Evolutionary conservation across 2,329 filamentous ascomycete genomes (phyloP).

Genomic region (Shiraia sp.): DNA sequence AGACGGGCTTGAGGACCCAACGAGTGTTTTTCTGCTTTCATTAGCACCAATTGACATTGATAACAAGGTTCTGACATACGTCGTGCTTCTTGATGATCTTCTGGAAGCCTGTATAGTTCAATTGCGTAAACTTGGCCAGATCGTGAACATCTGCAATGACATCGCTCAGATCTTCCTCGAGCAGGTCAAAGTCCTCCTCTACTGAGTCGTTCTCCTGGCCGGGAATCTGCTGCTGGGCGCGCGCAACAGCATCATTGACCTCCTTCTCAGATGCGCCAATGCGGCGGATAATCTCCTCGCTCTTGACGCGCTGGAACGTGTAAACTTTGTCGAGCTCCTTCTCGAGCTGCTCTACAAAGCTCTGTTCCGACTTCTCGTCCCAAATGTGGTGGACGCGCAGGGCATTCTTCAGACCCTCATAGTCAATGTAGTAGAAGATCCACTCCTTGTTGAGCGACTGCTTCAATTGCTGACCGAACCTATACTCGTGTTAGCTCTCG

Average conservation of each 20-base stretch:
- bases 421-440: constrained; percentile 97
- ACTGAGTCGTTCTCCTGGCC: constrained; percentile 55
- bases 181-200: constrained; percentile 90
- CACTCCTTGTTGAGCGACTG: constrained; percentile 97
- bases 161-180: constrained; percentile 94
- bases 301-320: constrained; percentile 96
- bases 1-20: constrained; percentile 94
- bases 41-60: constrained; percentile 20
- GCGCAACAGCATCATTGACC: constrained; percentile 82
- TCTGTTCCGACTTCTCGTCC: constrained; percentile 89
- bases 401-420: constrained; percentile 87
- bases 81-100: constrained; percentile 99
- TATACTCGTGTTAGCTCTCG: constrained; percentile 43
- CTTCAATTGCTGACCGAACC: constrained; percentile 95
- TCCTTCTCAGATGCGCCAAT: constrained; percentile 88
- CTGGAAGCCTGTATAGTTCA: constrained; percentile 99
- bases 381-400: constrained; percentile 79
- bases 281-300: constrained; percentile 88
- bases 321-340: constrained; percentile 95
- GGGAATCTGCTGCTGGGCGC: constrained; percentile 42
- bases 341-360: constrained; percentile 86
- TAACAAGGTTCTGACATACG: constrained; percentile 54
- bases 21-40: constrained; percentile 78
- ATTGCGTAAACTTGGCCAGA: constrained; percentile 93
- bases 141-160: constrained; percentile 99